phyloP scores from a whole-genome alignment of 225 moss, liverwort and hornwort species.

The Thuidium tamariscinum region DNA sequence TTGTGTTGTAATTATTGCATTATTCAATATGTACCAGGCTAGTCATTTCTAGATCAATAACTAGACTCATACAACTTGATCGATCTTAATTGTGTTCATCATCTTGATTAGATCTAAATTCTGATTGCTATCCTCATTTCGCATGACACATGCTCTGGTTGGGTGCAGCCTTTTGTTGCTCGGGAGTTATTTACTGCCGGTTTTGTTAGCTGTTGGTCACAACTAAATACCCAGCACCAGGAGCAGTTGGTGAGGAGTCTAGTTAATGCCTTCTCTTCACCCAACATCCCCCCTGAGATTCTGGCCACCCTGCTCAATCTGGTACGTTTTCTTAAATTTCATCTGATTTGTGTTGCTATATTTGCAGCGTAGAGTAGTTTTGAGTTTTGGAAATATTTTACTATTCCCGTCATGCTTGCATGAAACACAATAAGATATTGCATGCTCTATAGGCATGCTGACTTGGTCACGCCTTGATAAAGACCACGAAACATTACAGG shows the following conservation, averaged over 20 bases:
- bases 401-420: not conserved
- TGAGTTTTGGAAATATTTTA: not conserved
- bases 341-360: not conserved
- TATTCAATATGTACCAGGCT: not conserved
- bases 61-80: not conserved
- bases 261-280: conserved; percentile 94
- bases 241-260: conserved; percentile 88
- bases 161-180: conserved; percentile 79
- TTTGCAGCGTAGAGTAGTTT: not conserved
- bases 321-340: conserved; percentile 18
- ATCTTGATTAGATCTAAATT: not conserved
- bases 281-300: conserved; percentile 98
- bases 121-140: not conserved
- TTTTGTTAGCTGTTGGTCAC: conserved; percentile 99
- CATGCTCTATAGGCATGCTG: not conserved
- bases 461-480: not conserved
- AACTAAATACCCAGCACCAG: conserved; percentile 64
- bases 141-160: not conserved
- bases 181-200: conserved; percentile 94
- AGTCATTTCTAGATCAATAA: not conserved
- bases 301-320: conserved; percentile 88
- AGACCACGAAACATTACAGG: not conserved
- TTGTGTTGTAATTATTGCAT: not conserved
- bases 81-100: not conserved
- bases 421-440: not conserved